Conservation (phyloP, 371 early-diverging fungal species). For the Fennellomyces sp. region DNA sequence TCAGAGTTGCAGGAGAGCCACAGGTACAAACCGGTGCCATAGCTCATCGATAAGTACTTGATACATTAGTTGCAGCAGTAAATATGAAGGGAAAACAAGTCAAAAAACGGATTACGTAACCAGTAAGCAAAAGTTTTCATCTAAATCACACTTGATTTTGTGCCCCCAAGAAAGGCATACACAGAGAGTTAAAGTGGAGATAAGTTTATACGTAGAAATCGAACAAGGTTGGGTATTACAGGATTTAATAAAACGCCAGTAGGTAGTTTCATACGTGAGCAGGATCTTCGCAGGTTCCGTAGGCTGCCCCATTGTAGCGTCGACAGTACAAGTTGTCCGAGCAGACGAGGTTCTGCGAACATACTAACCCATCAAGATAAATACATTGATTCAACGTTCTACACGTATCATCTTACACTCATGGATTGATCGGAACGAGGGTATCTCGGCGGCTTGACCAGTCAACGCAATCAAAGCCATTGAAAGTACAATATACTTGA, state of each 20-base stretch:
- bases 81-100: too few species aligned
- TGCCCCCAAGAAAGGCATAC: too few species aligned
- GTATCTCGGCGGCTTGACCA: slow-evolving; percentile 6
- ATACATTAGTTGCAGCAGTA: too few species aligned
- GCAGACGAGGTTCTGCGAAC: slow-evolving; percentile 42
- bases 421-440: slow-evolving; percentile 12
- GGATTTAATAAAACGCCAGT: too few species aligned
- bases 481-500: slow-evolving; percentile 2
- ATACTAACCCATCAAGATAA: slow-evolving; percentile 25
- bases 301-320: slow-evolving; percentile 26
- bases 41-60: too few species aligned
- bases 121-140: too few species aligned
- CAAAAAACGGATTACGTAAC: too few species aligned
- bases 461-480: neutral
- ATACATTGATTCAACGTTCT: neutral
- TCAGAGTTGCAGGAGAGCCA: too few species aligned
- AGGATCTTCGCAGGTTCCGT: slow-evolving; percentile 39
- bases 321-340: slow-evolving; percentile 31
- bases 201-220: neutral
- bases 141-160: too few species aligned
- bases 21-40: too few species aligned
- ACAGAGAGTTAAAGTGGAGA: too few species aligned
- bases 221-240: neutral
- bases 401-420: slow-evolving; percentile 9
- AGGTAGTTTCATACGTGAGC: too few species aligned